Evolutionary conservation across 208 protist genomes (phyloP), one percentile per base, ranked within the genome.

Genomic region (Acanthamoeba triangularis): DNA sequence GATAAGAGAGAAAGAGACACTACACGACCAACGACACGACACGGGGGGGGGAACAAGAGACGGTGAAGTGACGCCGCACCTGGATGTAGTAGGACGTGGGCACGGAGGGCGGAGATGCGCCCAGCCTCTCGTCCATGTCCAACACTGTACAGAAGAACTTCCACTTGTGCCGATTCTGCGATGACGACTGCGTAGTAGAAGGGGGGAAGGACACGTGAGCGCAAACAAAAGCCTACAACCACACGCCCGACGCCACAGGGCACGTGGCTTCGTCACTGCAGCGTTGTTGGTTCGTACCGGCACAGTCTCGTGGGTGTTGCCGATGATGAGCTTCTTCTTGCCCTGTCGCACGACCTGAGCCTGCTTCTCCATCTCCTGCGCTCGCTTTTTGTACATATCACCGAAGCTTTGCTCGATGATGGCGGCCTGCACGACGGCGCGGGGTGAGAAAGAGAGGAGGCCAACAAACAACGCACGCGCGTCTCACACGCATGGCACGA

Each of bases 291-390:
- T 28, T 7, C 85, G 44, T 33, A 92, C 85, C 52, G 30, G 33
- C 6, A 92, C 54, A 28, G 74, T 41, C 33, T 92, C 59, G 41
- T 92, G 85, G 5, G 85, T 92, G 85, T 92, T 92, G 59, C 85
- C 85, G 33, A 92, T 92, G 33, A 92, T 92, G 63, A 92, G 54
- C 85, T 92, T 92, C 85, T 92, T 92, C 59, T 92, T 92, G 63
- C 61, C 59, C n/a, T 92, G 30, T 47, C 30, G 16, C 54, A 92
- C 28, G 4, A 49, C 14, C 44, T 47, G 59, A 13, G 33, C 30
- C 35, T 92, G 85, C 63, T 67, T 74, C 33, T 35, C 59, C 85
- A 92, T 74, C 85, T 92, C 85, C 59, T 35, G n/a, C n/a, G 52
- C 85, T 52, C 85, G 85, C 44, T 92, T 74, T n/a, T 69, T 74